These are phyloP conservation scores for Xylariaceae sp. DNA, from an alignment of 2,329 filamentous ascomycete species.

Conservation along the genomic window DNA sequence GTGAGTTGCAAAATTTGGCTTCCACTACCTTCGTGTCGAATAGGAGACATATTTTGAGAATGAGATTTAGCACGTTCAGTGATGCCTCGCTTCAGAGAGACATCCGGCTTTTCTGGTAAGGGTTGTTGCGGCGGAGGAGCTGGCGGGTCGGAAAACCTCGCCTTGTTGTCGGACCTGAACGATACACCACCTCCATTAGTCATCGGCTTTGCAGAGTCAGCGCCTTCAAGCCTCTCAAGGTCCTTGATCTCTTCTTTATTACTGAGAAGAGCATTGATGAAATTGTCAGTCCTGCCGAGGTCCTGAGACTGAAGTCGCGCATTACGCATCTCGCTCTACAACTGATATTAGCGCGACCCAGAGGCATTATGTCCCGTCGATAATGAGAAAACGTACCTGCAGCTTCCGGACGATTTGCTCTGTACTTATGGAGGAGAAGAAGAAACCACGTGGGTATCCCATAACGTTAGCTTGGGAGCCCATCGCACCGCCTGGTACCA, in stretches of 20 bases:
- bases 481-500: conserved; percentile 48
- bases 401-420: conserved; percentile 90
- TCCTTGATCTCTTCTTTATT: conserved; percentile 64
- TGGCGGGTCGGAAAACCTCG: conserved; percentile 86
- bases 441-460: conserved; percentile 74
- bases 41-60: conserved; percentile 50
- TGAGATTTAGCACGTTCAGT: conserved; percentile 66
- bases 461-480: conserved; percentile 51
- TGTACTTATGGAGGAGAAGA: conserved; percentile 82
- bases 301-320: conserved; percentile 86
- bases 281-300: conserved; percentile 73
- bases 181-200: conserved; percentile 48
- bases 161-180: conserved; percentile 68
- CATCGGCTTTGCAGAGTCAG: conserved; percentile 45
- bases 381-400: conserved; percentile 53
- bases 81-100: conserved; percentile 65
- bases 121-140: conserved; percentile 91
- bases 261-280: conserved; percentile 69
- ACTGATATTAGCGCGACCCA: conserved; percentile 23
- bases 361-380: background rate
- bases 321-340: conserved; percentile 80
- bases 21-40: conserved; percentile 50
- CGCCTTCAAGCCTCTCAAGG: conserved; percentile 45
- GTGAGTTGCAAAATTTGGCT: conserved; percentile 80
- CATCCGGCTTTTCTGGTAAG: conserved; percentile 86